Percentiles rank a stretch among this genome's conserved stretches.
Conservation (phyloP, 441 rosid genomes). For the Gossypium laxum region DNA sequence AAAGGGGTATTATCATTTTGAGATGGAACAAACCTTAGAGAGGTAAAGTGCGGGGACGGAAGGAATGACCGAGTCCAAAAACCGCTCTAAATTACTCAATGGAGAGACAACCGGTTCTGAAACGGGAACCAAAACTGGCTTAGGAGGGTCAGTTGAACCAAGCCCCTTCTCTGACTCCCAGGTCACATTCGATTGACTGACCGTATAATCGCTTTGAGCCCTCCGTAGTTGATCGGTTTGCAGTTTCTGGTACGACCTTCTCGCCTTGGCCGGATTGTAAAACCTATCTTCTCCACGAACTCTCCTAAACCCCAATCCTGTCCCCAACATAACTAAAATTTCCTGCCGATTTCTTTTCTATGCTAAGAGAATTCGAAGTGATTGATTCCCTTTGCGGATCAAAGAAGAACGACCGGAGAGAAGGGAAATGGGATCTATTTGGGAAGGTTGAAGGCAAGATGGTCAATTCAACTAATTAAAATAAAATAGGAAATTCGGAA, state of each 20-base stretch:
- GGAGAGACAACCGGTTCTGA: constrained; percentile 28
- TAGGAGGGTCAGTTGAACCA: constrained; percentile 15
- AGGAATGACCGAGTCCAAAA: constrained; percentile 53
- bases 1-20: neutral
- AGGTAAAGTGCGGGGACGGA: constrained; percentile 43
- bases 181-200: constrained; percentile 24
- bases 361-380: neutral
- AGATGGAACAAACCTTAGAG: constrained; percentile 36
- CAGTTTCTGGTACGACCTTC: constrained; percentile 27
- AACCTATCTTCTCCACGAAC: constrained; percentile 48
- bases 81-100: constrained; percentile 46
- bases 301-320: constrained; percentile 45
- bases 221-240: constrained; percentile 32
- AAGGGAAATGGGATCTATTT: constrained; percentile 16
- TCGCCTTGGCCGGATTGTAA: constrained; percentile 30
- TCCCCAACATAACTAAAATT: constrained; percentile 36
- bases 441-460: constrained; percentile 12
- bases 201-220: constrained; percentile 35
- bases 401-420: neutral
- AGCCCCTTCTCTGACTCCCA: constrained; percentile 21
- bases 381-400: neutral
- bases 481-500: neutral
- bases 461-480: constrained; percentile 6
- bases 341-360: neutral
- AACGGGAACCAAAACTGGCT: constrained; percentile 17